phyloP scores from a whole-genome alignment of 2,329 filamentous ascomycete genomes.

The Aspergillus pseudotamarii region DNA sequence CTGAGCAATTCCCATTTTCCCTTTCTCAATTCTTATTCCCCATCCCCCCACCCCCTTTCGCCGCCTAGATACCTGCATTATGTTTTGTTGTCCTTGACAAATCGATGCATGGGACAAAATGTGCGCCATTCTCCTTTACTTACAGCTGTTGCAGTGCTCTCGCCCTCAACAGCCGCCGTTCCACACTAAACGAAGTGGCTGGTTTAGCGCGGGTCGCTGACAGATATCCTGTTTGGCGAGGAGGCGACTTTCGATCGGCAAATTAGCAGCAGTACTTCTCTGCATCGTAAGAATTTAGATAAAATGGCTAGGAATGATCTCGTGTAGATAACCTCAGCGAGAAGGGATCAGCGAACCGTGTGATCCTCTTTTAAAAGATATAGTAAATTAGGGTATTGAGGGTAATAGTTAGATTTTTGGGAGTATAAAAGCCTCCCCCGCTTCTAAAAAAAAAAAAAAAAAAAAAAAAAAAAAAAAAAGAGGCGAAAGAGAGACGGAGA shows the following conservation, averaged over 20 bases:
- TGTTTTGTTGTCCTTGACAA: background rate
- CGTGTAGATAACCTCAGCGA: background rate
- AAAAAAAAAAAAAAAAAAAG: too few species aligned
- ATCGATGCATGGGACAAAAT: background rate
- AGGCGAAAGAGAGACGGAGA: too few species aligned
- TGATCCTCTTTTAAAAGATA: background rate
- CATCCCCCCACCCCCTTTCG: too few species aligned
- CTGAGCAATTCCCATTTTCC: background rate
- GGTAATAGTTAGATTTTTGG: background rate
- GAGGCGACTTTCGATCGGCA: background rate
- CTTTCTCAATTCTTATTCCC: too few species aligned
- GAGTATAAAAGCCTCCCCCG: background rate
- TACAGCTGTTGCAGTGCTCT: background rate
- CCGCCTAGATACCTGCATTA: background rate
- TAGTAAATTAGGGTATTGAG: background rate
- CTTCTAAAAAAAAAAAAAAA: too few species aligned
- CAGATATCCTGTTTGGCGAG: background rate
- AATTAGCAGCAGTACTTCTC: background rate
- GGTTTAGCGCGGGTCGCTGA: background rate
- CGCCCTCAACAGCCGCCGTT: background rate
- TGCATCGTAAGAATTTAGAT: background rate
- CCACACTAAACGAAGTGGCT: background rate
- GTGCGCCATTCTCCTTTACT: background rate
- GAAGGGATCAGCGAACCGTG: background rate
- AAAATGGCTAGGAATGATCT: background rate